phyloP scores from a whole-genome alignment of 2,329 filamentous ascomycete species.

The Chalara sp. region DNA sequence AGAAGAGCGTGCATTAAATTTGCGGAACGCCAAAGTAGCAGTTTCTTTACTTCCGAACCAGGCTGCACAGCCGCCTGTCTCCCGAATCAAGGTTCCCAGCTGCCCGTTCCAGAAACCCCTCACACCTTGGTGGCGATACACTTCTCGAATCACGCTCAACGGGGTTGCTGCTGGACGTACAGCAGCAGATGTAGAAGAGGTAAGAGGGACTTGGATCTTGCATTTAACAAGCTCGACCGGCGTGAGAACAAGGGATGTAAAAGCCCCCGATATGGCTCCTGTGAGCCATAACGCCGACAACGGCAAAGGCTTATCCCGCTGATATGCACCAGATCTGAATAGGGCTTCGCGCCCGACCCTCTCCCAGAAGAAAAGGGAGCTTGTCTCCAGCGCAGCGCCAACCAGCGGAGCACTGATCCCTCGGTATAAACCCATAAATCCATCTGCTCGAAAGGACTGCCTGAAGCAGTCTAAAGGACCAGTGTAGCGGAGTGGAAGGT shows the following conservation, averaged over 20 bases:
- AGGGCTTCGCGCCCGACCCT: conserved; percentile 63
- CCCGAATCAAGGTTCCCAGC: conserved; percentile 84
- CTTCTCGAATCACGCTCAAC: conserved; percentile 64
- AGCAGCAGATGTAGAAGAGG: conserved; percentile 31
- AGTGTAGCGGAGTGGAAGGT: conserved; percentile 71
- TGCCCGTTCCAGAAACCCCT: conserved; percentile 93
- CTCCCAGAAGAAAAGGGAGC: conserved; percentile 89
- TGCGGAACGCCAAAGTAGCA: conserved; percentile 43
- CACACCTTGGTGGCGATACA: conserved; percentile 78
- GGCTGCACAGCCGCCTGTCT: conserved; percentile 85
- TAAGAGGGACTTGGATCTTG: conserved; percentile 78
- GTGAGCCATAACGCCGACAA: conserved; percentile 71
- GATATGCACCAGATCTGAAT: conserved; percentile 43
- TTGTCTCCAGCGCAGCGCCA: conserved; percentile 87
- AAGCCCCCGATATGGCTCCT: conserved; percentile 78
- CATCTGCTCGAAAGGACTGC: conserved; percentile 74
- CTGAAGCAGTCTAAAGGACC: conserved; percentile 91
- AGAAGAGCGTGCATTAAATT: conserved; percentile 34
- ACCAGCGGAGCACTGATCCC: conserved; percentile 88
- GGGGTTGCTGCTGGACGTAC: conserved; percentile 50
- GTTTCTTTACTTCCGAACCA: conserved; percentile 95
- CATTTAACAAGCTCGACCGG: conserved; percentile 97
- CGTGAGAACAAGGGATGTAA: conserved; percentile 86
- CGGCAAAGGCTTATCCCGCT: conserved; percentile 55
- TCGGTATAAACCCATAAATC: conserved; percentile 70